Base-by-base conservation (phyloP, 768 basidiomycete species). In the Phanerodontia chrysosporium region DNA sequence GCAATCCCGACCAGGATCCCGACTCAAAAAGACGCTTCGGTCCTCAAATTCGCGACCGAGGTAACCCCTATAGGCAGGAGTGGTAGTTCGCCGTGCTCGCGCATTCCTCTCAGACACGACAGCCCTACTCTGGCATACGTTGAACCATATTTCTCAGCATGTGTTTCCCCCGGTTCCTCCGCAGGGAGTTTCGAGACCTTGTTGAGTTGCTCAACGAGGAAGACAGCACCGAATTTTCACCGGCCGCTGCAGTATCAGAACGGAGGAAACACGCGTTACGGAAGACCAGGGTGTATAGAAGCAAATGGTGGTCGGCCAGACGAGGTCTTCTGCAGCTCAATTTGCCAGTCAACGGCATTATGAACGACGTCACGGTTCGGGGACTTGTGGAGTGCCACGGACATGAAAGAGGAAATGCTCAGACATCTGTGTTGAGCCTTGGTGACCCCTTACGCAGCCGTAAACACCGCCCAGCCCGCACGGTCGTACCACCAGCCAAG, bases 191-290 rank as follows among this genome's bases (percentile, higher is more conserved):
- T 49, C 32, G 21, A 35, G n/a, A 16, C 25, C 24, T 42, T 10
- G 9, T 35, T n/a, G 22, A 30, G 36, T 6, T 28, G 12, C 55
- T 42, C 45, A 45, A 16, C 55, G 21, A 61, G 27, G 48, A 36
- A 44, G n/a, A 46, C 55, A 2, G 18, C 28, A 52, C 60, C 60
- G 60, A 61, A 51, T 42, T 49, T 61, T 61, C 60, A 61, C 60
- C 60, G 60, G 39, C 27, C 35, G 45, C 57, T 48, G 39, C 45
- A 56, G 46, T 57, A 57, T 52, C 48, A 51, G 36, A 52, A 54
- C n/a, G 42, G 28, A 22, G n/a, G 29, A 30, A 51, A 28, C 10
- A 39, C 58, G n/a, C 49, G 53, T 39, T 54, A 8, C 9, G 51
- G 51, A 52, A 52, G 35, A 52, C 7, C 22, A 6, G 29, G 21